Percentiles rank a stretch among this genome's conserved stretches.
These are phyloP conservation scores for Phytophthora cajani DNA, from an alignment of 352 stramenopile species.

Conservation along the genomic window DNA sequence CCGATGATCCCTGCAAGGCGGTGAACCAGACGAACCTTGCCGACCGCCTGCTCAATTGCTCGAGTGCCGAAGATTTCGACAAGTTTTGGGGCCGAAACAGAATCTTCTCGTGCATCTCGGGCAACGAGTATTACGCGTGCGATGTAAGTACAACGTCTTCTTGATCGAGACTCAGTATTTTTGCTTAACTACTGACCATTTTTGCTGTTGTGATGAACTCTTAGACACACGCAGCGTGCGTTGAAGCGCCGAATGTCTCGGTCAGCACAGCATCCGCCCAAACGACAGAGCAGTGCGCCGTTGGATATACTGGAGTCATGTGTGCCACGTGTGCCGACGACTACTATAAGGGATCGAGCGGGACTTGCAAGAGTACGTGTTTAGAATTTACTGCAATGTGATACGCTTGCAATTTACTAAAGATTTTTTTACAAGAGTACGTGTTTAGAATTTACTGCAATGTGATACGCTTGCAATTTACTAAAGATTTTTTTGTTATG, in stretches of 20 bases:
- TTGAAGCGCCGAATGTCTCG: slow-evolving; percentile 21
- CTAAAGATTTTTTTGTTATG: neutral
- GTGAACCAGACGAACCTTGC: slow-evolving; percentile 39
- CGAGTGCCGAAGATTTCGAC: slow-evolving; percentile 42
- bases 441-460: neutral
- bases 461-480: neutral
- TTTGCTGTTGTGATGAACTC: neutral
- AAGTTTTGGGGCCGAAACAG: slow-evolving; percentile 62
- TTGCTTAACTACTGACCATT: neutral
- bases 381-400: neutral
- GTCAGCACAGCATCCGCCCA: slow-evolving; percentile 24
- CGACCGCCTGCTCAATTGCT: slow-evolving; percentile 55
- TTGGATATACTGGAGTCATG: slow-evolving; percentile 58
- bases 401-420: too few species aligned
- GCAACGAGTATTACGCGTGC: slow-evolving; percentile 67
- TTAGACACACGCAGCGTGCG: slow-evolving; percentile 40
- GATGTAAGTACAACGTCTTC: slow-evolving; percentile 42
- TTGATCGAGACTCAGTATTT: neutral
- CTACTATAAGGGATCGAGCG: slow-evolving; percentile 71
- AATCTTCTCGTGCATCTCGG: slow-evolving; percentile 67
- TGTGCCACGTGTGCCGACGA: slow-evolving; percentile 50
- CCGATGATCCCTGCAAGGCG: slow-evolving; percentile 57
- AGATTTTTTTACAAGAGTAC: slow-evolving; percentile 41
- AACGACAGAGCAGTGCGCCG: slow-evolving; percentile 43
- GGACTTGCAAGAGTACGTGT: slow-evolving; percentile 55